Evolutionary conservation across 148 eudicot genomes (phyloP).

Genomic region (Agrostemma githago): DNA sequence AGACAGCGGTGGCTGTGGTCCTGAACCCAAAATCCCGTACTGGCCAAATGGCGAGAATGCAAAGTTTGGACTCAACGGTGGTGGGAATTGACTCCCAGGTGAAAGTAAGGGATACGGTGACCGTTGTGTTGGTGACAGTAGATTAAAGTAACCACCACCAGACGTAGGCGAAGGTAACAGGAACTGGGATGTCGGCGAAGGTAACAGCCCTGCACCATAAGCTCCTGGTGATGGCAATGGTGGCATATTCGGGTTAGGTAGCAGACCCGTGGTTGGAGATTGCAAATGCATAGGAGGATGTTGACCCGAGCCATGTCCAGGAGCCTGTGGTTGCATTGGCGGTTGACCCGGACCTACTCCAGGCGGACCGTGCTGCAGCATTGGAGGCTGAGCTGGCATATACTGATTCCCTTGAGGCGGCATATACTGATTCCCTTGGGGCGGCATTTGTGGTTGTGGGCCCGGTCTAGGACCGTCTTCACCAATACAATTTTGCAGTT

Average conservation of each 20-base stretch:
- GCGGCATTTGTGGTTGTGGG: constrained; percentile 13
- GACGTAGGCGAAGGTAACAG: constrained; percentile 59
- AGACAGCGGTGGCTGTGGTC: constrained; percentile 66
- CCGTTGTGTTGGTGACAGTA: constrained; percentile 62
- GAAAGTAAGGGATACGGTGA: constrained; percentile 79
- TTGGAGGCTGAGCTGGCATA: constrained; percentile 14
- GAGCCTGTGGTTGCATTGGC: constrained; percentile 25
- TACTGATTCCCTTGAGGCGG: constrained; percentile 30
- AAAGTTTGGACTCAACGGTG: constrained; percentile 69
- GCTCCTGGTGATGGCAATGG: constrained; percentile 58
- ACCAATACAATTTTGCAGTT: constrained; percentile 67
- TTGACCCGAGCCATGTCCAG: constrained; percentile 35
- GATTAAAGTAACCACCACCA: constrained; percentile 42
- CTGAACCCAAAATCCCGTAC: constrained; percentile 67
- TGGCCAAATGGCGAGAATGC: constrained; percentile 58
- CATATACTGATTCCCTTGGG: constrained; percentile 18
- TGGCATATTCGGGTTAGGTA: constrained; percentile 38
- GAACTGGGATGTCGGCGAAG: constrained; percentile 30
- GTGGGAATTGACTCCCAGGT: constrained; percentile 69
- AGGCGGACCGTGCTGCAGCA: constrained; percentile 19
- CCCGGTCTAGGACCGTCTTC: constrained; percentile 44
- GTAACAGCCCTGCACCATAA: constrained; percentile 38
- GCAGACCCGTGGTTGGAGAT: constrained; percentile 44
- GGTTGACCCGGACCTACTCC: constrained; percentile 15
- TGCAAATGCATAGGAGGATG: neutral